Evolutionary conservation across 257 asterid species (phyloP).

Genomic region (Phtheirospermum japonicum): DNA sequence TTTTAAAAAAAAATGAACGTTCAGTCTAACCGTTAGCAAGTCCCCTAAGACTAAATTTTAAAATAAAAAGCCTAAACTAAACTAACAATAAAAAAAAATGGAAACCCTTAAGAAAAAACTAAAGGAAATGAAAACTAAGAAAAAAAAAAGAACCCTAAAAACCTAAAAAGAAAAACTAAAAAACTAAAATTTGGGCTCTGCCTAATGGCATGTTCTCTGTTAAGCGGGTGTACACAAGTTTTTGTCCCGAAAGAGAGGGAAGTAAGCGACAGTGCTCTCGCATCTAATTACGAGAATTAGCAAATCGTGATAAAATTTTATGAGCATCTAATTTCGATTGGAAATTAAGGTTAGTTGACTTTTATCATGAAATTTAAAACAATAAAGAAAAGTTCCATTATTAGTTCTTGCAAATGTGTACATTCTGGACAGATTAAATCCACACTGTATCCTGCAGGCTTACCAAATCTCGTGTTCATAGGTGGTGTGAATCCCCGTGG

Average conservation of each 20-base stretch:
- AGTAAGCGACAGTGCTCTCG: no score
- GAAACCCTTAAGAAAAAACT: no score
- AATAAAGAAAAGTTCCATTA: neutral
- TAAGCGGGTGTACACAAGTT: no score
- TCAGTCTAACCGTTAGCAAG: neutral
- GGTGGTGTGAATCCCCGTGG: conserved; percentile 54
- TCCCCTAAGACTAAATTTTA: no score
- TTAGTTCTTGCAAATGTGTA: neutral
- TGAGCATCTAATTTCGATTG: neutral
- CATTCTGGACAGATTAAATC: neutral
- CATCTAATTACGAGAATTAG: neutral
- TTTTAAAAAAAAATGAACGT: neutral
- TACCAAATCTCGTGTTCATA: conserved; percentile 80
- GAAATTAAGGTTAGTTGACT: neutral
- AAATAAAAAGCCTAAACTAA: no score
- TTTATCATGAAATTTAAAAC: neutral
- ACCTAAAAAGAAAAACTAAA: neutral
- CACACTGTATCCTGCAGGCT: conserved; percentile 9
- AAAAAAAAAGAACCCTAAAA: no score
- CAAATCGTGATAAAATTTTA: neutral
- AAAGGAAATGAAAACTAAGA: no score
- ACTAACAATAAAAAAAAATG: no score
- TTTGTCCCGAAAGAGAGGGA: no score
- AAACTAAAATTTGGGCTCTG: neutral
- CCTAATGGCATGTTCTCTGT: no score